Conservation (phyloP, 2,329 filamentous ascomycete species). For the Arachnomyces sp. region DNA sequence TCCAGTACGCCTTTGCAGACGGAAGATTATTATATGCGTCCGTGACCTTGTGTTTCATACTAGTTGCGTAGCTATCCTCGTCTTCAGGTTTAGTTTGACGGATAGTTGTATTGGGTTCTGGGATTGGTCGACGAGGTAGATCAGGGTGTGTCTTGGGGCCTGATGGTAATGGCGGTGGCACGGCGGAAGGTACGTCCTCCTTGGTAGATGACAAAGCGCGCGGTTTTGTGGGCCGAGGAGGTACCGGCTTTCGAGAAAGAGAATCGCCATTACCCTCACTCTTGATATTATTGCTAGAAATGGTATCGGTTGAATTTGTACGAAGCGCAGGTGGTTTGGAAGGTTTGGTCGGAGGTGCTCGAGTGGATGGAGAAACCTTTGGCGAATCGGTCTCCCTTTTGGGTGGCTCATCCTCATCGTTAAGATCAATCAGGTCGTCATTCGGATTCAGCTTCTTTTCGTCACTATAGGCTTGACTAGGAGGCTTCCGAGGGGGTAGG, state of each 20-base stretch:
- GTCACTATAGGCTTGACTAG: slow-evolving; percentile 13
- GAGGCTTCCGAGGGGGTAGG: slow-evolving; percentile 32
- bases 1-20: slow-evolving; percentile 9
- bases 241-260: slow-evolving; percentile 14
- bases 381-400: slow-evolving; percentile 23
- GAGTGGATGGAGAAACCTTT: slow-evolving; percentile 14
- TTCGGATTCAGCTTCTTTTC: slow-evolving; percentile 22
- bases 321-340: slow-evolving; percentile 34
- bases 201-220: slow-evolving; percentile 5
- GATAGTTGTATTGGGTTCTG: background rate
- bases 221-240: slow-evolving; percentile 11
- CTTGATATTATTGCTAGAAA: slow-evolving; percentile 1
- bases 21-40: slow-evolving; percentile 15
- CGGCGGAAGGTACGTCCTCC: background rate
- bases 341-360: slow-evolving; percentile 34
- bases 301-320: slow-evolving; percentile 4
- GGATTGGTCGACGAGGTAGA: background rate
- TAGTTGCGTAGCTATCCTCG: slow-evolving; percentile 11
- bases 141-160: no score
- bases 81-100: background rate
- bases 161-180: background rate
- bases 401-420: slow-evolving; percentile 12
- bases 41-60: slow-evolving; percentile 11
- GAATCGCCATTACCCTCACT: slow-evolving; percentile 2
- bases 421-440: slow-evolving; percentile 33